phyloP scores from a whole-genome alignment of 2,329 filamentous ascomycete species.

The Ascochyta koolunga region DNA sequence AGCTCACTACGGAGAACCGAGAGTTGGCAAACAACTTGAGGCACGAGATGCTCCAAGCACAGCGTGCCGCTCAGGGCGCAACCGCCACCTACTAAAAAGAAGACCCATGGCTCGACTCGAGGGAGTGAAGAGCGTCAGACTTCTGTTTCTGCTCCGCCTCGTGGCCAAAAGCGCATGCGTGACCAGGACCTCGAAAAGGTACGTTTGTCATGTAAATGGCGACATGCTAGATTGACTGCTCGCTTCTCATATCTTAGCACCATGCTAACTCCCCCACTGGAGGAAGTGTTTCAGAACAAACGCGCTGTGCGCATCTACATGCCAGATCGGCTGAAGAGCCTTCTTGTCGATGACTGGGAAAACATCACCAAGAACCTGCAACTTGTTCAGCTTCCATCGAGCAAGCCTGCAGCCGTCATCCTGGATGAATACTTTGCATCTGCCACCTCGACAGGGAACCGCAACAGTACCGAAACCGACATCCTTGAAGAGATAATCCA shows the following conservation, averaged over 20 bases:
- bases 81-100: constrained; percentile 59
- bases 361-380: constrained; percentile 95
- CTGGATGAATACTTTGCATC: constrained; percentile 82
- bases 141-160: constrained; percentile 59
- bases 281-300: constrained; percentile 82
- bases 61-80: constrained; percentile 54
- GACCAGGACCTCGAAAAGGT: constrained; percentile 86
- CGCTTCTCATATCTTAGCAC: background rate
- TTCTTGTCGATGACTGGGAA: constrained; percentile 98
- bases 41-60: constrained; percentile 68
- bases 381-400: constrained; percentile 82
- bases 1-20: constrained; percentile 93
- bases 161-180: constrained; percentile 75
- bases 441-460: constrained; percentile 66
- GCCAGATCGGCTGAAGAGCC: constrained; percentile 86
- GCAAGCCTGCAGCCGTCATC: constrained; percentile 75
- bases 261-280: constrained; percentile 59
- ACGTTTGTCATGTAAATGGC: constrained; percentile 26
- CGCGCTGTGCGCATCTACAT: constrained; percentile 86
- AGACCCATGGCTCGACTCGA: constrained; percentile 66
- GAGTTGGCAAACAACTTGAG: constrained; percentile 79
- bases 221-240: background rate
- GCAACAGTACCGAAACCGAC: constrained; percentile 71
- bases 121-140: constrained; percentile 80
- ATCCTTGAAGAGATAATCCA: constrained; percentile 88